Evolutionary conservation across 345 rosid species (phyloP).

Genomic region (Eutrema japonicum): DNA sequence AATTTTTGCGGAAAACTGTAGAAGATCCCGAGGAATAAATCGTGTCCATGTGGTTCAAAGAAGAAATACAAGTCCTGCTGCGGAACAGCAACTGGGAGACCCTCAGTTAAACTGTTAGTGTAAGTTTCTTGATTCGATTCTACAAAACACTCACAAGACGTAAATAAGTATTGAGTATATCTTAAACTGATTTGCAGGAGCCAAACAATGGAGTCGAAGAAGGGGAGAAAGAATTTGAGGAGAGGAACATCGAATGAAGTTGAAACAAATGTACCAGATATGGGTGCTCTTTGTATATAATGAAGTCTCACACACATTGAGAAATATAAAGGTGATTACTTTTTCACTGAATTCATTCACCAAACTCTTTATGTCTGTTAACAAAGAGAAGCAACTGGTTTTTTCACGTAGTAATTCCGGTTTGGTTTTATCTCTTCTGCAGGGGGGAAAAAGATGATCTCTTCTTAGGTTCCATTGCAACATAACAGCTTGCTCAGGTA

Average conservation of each 20-base stretch:
- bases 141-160: slow-evolving; percentile 23
- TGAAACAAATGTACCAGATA: slow-evolving; percentile 61
- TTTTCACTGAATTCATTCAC: background rate
- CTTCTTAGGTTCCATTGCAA: background rate
- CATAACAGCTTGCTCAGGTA: slow-evolving; percentile 16
- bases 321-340: slow-evolving; percentile 4
- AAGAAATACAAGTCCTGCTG: slow-evolving; percentile 93
- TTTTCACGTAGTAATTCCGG: background rate
- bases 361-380: slow-evolving; percentile 1
- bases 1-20: slow-evolving; percentile 34
- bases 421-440: slow-evolving; percentile 16
- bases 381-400: background rate
- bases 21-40: slow-evolving; percentile 73
- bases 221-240: slow-evolving; percentile 56
- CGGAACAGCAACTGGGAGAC: slow-evolving; percentile 67
- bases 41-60: slow-evolving; percentile 86
- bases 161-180: background rate
- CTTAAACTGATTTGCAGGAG: slow-evolving; percentile 39
- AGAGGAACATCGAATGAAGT: slow-evolving; percentile 56
- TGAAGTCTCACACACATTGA: slow-evolving; percentile 27
- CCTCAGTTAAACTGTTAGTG: slow-evolving; percentile 56
- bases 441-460: background rate
- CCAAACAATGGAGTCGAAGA: slow-evolving; percentile 59
- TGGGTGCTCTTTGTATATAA: slow-evolving; percentile 90
- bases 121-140: slow-evolving; percentile 44